Conservation (phyloP, 2,329 filamentous ascomycete genomes). For the Graphiopsis chlorocephala region DNA sequence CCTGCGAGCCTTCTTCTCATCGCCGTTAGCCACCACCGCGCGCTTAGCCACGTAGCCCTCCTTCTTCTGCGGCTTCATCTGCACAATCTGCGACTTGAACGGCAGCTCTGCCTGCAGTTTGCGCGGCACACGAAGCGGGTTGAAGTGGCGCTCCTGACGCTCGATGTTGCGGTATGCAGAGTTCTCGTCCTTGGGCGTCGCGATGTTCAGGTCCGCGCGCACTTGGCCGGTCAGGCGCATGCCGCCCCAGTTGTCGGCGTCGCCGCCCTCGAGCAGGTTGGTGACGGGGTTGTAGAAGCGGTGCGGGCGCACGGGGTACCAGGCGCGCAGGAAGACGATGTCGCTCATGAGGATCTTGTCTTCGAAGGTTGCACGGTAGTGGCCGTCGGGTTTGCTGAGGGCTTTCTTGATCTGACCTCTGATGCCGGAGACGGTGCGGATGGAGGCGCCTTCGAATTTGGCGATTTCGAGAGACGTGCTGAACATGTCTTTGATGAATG, state of each 20-base stretch:
- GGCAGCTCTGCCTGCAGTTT: slow-evolving; percentile 80
- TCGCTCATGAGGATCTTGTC: slow-evolving; percentile 97
- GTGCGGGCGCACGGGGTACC: slow-evolving; percentile 94
- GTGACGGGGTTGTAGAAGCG: slow-evolving; percentile 96
- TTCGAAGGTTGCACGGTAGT: slow-evolving; percentile 96
- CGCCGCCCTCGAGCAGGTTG: slow-evolving; percentile 69
- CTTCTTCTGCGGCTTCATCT: slow-evolving; percentile 76
- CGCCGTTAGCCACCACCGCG: slow-evolving; percentile 74
- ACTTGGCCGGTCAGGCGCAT: slow-evolving; percentile 96
- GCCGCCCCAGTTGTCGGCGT: slow-evolving; percentile 64
- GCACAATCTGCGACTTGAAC: slow-evolving; percentile 85
- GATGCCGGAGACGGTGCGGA: slow-evolving; percentile 93
- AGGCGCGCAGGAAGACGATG: slow-evolving; percentile 92
- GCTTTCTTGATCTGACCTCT: slow-evolving; percentile 97
- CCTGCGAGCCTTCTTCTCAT: slow-evolving; percentile 85
- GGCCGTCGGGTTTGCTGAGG: slow-evolving; percentile 86
- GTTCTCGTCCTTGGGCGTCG: slow-evolving; percentile 78
- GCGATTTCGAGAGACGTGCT: slow-evolving; percentile 87
- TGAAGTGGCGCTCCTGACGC: slow-evolving; percentile 50
- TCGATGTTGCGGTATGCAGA: slow-evolving; percentile 72
- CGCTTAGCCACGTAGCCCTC: slow-evolving; percentile 93
- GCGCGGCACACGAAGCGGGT: slow-evolving; percentile 69
- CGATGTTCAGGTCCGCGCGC: slow-evolving; percentile 69
- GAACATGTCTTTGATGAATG: slow-evolving; percentile 99
- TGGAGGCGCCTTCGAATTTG: slow-evolving; percentile 94